A percentile compares a stretch with the other conserved stretches of the same genome.
Evolutionary conservation across 148 eudicot species (phyloP).

Genomic region (Camellia japonica): DNA sequence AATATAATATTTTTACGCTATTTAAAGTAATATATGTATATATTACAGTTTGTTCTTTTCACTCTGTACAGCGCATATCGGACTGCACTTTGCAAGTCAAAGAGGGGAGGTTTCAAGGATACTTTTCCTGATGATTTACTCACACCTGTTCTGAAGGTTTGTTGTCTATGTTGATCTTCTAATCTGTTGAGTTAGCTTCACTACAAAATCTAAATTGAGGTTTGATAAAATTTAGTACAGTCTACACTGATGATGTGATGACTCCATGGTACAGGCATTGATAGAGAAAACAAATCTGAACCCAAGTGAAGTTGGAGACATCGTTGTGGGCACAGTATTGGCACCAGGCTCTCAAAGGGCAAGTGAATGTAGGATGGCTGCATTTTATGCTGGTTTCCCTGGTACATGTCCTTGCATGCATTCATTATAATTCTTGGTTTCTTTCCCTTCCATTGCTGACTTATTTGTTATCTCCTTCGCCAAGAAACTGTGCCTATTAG

Average conservation of each 20-base stretch:
- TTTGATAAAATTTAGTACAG: neutral
- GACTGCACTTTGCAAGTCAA: conserved; percentile 80
- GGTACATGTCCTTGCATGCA: conserved; percentile 38
- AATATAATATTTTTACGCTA: neutral
- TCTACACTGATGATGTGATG: neutral
- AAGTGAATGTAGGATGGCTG: conserved; percentile 92
- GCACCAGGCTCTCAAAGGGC: conserved; percentile 92
- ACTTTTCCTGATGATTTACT: conserved; percentile 92
- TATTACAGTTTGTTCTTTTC: neutral
- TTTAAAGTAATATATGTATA: neutral
- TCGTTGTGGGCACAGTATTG: conserved; percentile 88
- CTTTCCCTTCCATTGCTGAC: neutral
- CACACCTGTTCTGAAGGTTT: conserved; percentile 75
- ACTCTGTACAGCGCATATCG: conserved; percentile 61
- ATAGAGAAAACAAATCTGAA: conserved; percentile 87
- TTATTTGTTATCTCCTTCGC: neutral
- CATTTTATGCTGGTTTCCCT: conserved; percentile 95
- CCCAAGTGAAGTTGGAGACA: conserved; percentile 92
- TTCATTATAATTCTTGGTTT: conserved; percentile 7
- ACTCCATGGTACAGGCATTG: conserved; percentile 49
- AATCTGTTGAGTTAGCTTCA: neutral
- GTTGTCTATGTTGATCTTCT: neutral
- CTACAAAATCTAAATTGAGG: neutral
- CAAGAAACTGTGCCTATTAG: conserved; percentile 88
- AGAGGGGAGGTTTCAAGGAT: conserved; percentile 85